These are phyloP conservation scores for Umbilicus rupestris DNA, from an alignment of 164 flowering plant genomes.

Conservation along the genomic window DNA sequence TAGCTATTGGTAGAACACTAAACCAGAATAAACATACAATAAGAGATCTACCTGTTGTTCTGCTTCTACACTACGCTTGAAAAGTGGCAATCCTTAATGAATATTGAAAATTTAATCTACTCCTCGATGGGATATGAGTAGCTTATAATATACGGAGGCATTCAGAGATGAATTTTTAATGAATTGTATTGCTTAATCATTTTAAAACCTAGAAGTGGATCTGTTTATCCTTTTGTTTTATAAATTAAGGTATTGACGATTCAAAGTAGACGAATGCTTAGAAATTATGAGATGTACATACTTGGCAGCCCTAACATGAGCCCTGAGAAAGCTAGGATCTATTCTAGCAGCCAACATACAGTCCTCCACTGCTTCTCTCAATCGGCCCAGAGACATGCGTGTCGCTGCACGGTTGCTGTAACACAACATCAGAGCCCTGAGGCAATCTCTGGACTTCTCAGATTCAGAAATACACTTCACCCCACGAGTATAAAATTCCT, in stretches of 20 bases:
- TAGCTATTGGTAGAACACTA: too few species aligned
- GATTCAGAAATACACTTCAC: constrained; percentile 42
- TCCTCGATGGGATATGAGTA: too few species aligned
- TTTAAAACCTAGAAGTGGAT: background rate
- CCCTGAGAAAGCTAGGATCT: constrained; percentile 64
- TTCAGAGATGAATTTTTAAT: too few species aligned
- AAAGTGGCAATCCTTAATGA: too few species aligned
- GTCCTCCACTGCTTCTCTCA: constrained; percentile 74
- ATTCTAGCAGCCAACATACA: constrained; percentile 54
- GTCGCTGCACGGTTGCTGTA: constrained; percentile 93
- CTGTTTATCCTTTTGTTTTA: background rate
- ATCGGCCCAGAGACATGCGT: constrained; percentile 63
- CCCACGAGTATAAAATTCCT: constrained; percentile 76
- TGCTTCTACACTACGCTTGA: too few species aligned
- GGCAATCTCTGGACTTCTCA: constrained; percentile 46
- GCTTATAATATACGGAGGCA: too few species aligned
- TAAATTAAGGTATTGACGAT: background rate
- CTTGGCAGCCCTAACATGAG: constrained; percentile 87
- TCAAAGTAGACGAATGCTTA: background rate
- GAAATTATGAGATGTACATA: constrained; percentile 19
- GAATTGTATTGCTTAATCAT: too few species aligned
- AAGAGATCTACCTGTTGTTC: too few species aligned
- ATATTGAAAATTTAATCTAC: too few species aligned
- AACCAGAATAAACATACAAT: too few species aligned
- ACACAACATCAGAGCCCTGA: constrained; percentile 65